These are phyloP conservation scores for Lyophyllum semitale DNA, from an alignment of 768 basidiomycete genomes.

Conservation along the genomic window DNA sequence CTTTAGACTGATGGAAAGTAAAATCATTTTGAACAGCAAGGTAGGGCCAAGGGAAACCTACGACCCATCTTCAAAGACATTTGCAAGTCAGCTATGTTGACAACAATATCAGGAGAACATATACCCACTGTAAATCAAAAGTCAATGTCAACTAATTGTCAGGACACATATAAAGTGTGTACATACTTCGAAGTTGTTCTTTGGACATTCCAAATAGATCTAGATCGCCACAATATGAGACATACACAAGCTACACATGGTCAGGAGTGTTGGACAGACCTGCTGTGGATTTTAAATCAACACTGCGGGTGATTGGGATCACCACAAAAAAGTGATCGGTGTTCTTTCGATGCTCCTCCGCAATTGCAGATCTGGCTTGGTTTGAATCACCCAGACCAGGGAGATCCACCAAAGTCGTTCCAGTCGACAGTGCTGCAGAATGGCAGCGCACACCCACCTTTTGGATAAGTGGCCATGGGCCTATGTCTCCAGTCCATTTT, in stretches of 20 bases:
- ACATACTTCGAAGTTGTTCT: constrained; percentile 5
- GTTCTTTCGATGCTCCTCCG: constrained; percentile 5
- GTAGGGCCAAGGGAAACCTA: neutral
- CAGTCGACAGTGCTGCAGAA: neutral
- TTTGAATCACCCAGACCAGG: constrained; percentile 7
- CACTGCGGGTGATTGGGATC: constrained; percentile 1
- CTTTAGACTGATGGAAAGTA: neutral
- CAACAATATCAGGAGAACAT: neutral
- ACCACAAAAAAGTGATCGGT: constrained; percentile 4
- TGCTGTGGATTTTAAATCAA: neutral
- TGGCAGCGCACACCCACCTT: neutral
- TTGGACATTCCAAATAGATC: constrained; percentile 3
- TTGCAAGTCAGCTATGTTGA: neutral
- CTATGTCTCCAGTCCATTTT: constrained; percentile 1
- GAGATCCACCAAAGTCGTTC: constrained; percentile 1
- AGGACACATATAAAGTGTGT: neutral
- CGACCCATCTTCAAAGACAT: constrained; percentile 3
- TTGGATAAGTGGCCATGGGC: constrained; percentile 6
- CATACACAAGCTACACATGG: neutral
- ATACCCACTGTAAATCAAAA: constrained; percentile 1
- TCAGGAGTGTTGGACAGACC: neutral
- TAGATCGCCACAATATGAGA: neutral
- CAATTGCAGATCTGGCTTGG: neutral
- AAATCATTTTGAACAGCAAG: neutral
- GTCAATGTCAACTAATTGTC: neutral